These are phyloP conservation scores for Dioszegia hungarica DNA, from an alignment of 768 basidiomycete species.

Conservation along the genomic window DNA sequence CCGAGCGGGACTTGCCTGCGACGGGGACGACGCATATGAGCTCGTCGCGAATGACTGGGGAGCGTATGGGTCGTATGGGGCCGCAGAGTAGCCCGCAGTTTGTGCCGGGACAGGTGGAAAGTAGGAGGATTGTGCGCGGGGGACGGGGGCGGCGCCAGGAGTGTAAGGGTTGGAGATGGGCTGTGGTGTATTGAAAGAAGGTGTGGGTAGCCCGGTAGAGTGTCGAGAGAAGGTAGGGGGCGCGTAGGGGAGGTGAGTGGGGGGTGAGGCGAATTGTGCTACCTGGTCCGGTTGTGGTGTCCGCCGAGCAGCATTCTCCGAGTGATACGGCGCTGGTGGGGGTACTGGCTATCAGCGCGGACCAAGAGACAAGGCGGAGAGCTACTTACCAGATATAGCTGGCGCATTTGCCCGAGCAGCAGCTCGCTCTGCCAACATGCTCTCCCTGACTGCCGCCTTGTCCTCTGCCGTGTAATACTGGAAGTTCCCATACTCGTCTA, in stretches of 20 bases:
- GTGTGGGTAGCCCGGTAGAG: not conserved
- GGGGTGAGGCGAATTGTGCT: not conserved
- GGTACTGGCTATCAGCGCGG: slow-evolving; percentile 5
- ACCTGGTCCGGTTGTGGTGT: slow-evolving; percentile 32
- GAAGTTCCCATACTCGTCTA: slow-evolving; percentile 43
- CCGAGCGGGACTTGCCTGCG: too few relatives aligned
- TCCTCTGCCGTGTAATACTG: slow-evolving; percentile 47
- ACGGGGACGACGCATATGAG: not conserved
- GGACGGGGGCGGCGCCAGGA: slow-evolving; percentile 10
- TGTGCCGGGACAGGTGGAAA: not conserved
- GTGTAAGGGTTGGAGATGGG: slow-evolving; percentile 19
- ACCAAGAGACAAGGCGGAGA: not conserved
- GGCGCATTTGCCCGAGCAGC: not conserved
- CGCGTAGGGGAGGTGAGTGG: slow-evolving; percentile 15
- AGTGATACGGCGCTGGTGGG: not conserved
- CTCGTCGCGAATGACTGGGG: slow-evolving; percentile 6
- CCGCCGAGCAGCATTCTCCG: slow-evolving; percentile 37
- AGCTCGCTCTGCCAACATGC: not conserved
- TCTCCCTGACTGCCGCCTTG: slow-evolving; percentile 28
- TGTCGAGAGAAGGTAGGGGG: slow-evolving; percentile 6
- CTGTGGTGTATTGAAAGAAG: not conserved
- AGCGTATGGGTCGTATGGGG: slow-evolving; percentile 19
- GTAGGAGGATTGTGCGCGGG: slow-evolving; percentile 7
- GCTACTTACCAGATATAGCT: not conserved
- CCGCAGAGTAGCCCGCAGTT: not conserved